Conservation (phyloP, 106 monocot species). For the Ottelia alismoides region DNA sequence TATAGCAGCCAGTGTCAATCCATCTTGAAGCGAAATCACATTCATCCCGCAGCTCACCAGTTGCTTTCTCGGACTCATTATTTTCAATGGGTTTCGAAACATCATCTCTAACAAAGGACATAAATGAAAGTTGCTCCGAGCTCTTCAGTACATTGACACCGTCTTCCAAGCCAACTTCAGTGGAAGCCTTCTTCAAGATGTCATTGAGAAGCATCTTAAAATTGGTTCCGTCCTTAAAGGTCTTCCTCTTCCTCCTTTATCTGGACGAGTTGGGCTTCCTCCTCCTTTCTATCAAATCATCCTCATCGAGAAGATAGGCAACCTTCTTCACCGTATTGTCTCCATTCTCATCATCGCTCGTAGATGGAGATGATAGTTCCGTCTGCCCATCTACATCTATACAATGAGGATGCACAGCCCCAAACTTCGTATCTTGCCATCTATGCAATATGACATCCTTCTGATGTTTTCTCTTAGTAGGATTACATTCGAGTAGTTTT, state of each 20-base stretch:
- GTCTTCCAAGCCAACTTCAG: neutral
- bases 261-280: neutral
- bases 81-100: conserved; percentile 14
- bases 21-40: conserved; percentile 9
- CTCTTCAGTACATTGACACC: neutral
- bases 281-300: neutral
- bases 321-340: too few species aligned
- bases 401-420: too few species aligned
- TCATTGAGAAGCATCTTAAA: conserved; percentile 9
- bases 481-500: too few species aligned
- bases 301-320: neutral
- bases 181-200: neutral
- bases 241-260: neutral
- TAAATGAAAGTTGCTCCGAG: conserved; percentile 2
- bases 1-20: neutral
- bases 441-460: neutral
- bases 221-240: neutral
- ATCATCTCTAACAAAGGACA: conserved; percentile 22
- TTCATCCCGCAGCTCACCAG: conserved; percentile 17
- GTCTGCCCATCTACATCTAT: neutral
- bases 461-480: neutral
- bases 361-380: neutral
- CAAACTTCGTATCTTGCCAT: neutral
- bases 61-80: conserved; percentile 9
- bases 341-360: neutral